Percentiles rank a stretch among this genome's conserved stretches.
Conservation (phyloP, 805 yeast genomes). For the Kuraishia ogatae region DNA sequence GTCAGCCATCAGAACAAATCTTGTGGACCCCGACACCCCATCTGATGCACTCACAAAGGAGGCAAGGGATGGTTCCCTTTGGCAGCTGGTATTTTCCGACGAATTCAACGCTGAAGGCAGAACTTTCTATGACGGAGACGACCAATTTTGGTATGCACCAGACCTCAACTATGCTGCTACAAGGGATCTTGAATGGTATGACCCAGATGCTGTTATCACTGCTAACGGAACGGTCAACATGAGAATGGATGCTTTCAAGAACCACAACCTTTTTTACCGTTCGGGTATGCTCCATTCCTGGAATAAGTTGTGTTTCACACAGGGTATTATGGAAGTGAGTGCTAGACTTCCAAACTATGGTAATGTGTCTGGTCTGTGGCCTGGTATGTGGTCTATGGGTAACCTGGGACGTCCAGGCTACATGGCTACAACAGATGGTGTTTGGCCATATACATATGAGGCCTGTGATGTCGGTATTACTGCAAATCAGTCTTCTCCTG, state of each 20-base stretch:
- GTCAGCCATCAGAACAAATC: conserved; percentile 47
- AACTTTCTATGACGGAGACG: conserved; percentile 85
- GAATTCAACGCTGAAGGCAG: conserved; percentile 88
- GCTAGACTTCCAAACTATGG: conserved; percentile 78
- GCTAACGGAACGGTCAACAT: conserved; percentile 60
- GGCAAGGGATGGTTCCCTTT: conserved; percentile 51
- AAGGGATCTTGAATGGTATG: conserved; percentile 88
- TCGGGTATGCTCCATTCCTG: conserved; percentile 91
- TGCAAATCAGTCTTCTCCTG: conserved; percentile 83
- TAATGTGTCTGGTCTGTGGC: conserved; percentile 81
- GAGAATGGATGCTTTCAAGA: conserved; percentile 72
- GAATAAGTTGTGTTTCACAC: conserved; percentile 86
- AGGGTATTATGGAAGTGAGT: conserved; percentile 71
- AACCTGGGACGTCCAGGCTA: conserved; percentile 90
- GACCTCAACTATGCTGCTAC: conserved; percentile 85
- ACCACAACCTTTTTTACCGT: conserved; percentile 73
- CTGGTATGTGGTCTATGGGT: conserved; percentile 94
- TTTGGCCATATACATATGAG: conserved; percentile 90
- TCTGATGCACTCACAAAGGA: conserved; percentile 29
- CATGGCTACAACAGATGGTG: conserved; percentile 80
- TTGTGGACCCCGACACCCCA: conserved; percentile 73
- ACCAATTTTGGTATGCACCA: conserved; percentile 83
- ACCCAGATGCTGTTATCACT: conserved; percentile 83
- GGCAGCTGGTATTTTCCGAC: conserved; percentile 82
- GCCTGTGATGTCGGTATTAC: conserved; percentile 92